Evolutionary conservation across 2,329 filamentous ascomycete genomes (phyloP).

Genomic region (Curvularia hawaiiensis): DNA sequence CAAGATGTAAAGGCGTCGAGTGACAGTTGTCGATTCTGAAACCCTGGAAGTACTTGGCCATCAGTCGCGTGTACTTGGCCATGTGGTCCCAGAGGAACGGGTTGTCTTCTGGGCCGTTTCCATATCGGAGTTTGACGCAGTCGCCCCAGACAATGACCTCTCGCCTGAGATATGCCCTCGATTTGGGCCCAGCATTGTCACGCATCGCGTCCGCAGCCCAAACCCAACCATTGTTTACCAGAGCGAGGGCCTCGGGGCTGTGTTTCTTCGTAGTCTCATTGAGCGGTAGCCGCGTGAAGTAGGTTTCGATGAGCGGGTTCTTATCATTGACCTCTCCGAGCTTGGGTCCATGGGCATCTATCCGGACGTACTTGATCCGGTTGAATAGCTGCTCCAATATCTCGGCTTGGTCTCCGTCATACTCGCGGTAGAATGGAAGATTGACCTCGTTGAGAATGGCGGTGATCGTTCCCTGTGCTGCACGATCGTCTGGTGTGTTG

Average conservation of each 20-base stretch:
- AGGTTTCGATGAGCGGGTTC: conserved; percentile 87
- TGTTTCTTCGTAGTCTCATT: conserved; percentile 81
- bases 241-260: conserved; percentile 73
- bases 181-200: conserved; percentile 89
- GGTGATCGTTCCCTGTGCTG: conserved; percentile 57
- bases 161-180: conserved; percentile 89
- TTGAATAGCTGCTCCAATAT: conserved; percentile 93
- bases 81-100: conserved; percentile 96
- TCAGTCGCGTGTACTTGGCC: conserved; percentile 86
- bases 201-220: conserved; percentile 95
- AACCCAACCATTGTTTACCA: conserved; percentile 98
- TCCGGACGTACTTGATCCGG: conserved; percentile 88
- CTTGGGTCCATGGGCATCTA: conserved; percentile 92
- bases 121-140: conserved; percentile 96
- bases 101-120: conserved; percentile 77
- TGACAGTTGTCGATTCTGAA: conserved; percentile 99
- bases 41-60: conserved; percentile 94
- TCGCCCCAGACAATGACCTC: conserved; percentile 99
- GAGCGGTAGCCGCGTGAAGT: conserved; percentile 86
- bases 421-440: conserved; percentile 87
- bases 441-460: conserved; percentile 83
- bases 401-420: conserved; percentile 79
- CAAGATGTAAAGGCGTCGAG: conserved; percentile 92
- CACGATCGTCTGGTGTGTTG: conserved; percentile 58
- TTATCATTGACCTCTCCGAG: conserved; percentile 76